phyloP scores from a whole-genome alignment of 352 stramenopile genomes.

The Thalassiosira mediterranea region DNA sequence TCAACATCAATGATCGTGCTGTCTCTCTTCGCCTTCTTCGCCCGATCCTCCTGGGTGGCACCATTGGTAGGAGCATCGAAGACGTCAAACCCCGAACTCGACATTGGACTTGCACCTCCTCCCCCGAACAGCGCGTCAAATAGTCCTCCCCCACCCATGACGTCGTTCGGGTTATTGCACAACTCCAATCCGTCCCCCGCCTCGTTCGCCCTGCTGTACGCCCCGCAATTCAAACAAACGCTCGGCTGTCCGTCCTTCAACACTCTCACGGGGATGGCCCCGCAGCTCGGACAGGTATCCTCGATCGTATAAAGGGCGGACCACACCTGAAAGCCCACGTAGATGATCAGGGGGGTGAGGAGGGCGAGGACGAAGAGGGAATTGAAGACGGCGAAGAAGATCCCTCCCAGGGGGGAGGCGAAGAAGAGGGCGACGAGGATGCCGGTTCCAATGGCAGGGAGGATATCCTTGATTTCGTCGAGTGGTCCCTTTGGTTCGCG shows the following conservation, averaged over 20 bases:
- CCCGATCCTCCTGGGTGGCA: constrained; percentile 20
- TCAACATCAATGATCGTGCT: constrained; percentile 77
- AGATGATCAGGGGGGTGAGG: constrained; percentile 59
- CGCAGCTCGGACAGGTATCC: constrained; percentile 69
- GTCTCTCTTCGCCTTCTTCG: constrained; percentile 58
- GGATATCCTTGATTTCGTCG: constrained; percentile 41
- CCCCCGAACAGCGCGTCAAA: constrained; percentile 66
- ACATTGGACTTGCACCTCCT: no score
- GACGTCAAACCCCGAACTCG: constrained; percentile 38
- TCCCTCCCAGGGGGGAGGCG: constrained; percentile 58
- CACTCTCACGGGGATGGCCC: constrained; percentile 44
- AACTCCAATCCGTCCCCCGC: constrained; percentile 63
- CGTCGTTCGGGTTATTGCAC: constrained; percentile 62
- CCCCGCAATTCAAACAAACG: constrained; percentile 73
- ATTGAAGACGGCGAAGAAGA: constrained; percentile 75
- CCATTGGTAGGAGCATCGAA: constrained; percentile 17
- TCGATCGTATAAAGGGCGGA: constrained; percentile 67
- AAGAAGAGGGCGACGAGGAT: constrained; percentile 67
- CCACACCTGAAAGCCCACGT: constrained; percentile 68
- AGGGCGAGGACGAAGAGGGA: constrained; percentile 67
- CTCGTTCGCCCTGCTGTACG: constrained; percentile 54
- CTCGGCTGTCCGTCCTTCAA: constrained; percentile 60
- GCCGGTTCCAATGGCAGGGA: constrained; percentile 52
- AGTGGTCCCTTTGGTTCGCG: constrained; percentile 33
- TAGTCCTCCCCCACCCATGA: constrained; percentile 43